A percentile compares a stretch with the other conserved stretches of the same genome.
Conservation (phyloP, 1,284 basidiomycete species). For the Trichosporon faecale region DNA sequence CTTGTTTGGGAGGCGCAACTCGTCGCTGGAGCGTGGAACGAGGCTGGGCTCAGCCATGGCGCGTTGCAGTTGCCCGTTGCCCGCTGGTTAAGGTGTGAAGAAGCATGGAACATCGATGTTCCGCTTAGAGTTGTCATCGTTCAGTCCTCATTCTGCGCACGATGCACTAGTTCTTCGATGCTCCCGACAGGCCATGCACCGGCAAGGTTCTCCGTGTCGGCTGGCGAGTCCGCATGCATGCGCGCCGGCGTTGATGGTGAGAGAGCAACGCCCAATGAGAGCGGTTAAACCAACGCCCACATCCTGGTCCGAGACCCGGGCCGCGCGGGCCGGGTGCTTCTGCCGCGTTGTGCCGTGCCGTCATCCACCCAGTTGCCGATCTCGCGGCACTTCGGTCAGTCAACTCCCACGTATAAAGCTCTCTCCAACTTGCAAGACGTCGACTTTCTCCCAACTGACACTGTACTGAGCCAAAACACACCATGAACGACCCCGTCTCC, state of each 20-base stretch:
- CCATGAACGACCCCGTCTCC: slow-evolving; percentile 6
- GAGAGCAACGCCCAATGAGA: background rate
- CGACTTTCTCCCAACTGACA: background rate
- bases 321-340: slow-evolving; percentile 1
- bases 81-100: too few relatives aligned
- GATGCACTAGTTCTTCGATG: background rate
- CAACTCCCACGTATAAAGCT: slow-evolving; percentile 1
- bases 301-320: background rate
- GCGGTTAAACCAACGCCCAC: background rate
- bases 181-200: background rate
- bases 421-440: background rate
- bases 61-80: too few relatives aligned
- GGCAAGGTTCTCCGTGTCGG: background rate
- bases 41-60: too few relatives aligned
- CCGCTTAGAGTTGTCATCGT: too few relatives aligned
- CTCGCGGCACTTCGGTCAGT: background rate
- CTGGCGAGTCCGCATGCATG: background rate
- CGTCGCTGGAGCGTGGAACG: too few relatives aligned
- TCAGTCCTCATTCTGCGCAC: too few relatives aligned
- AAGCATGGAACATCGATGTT: too few relatives aligned
- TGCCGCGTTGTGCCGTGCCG: background rate
- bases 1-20: too few relatives aligned
- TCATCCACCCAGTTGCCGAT: background rate
- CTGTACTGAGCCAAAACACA: background rate
- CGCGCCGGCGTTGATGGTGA: background rate